These are phyloP conservation scores for Rhodotorula kratochvilovae DNA, from an alignment of 768 basidiomycete genomes.

Conservation along the genomic window DNA sequence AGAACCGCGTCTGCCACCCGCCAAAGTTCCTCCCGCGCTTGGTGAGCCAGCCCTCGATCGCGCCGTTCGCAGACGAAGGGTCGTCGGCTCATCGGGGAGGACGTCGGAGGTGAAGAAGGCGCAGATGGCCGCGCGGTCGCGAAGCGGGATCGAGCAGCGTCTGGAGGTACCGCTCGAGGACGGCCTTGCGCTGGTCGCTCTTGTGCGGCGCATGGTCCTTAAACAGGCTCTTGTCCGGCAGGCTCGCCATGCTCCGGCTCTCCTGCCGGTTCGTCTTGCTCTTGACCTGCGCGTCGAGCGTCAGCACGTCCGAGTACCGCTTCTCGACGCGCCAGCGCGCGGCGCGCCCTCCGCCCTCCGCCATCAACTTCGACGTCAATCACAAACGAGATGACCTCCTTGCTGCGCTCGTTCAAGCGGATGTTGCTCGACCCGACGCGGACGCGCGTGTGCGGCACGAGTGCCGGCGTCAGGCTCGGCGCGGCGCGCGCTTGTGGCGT, in stretches of 20 bases:
- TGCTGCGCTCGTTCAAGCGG: constrained; percentile 79
- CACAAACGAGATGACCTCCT: constrained; percentile 85
- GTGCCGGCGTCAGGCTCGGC: constrained; percentile 3
- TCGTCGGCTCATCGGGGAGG: constrained; percentile 64
- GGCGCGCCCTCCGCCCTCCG: too few species aligned
- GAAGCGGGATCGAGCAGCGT: constrained; percentile 75
- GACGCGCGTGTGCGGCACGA: constrained; percentile 64
- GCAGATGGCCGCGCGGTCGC: constrained; percentile 82
- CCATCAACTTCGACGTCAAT: constrained; percentile 55
- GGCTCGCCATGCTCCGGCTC: constrained; percentile 57
- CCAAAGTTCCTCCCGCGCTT: constrained; percentile 97
- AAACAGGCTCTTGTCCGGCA: constrained; percentile 93
- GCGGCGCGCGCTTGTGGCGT: background rate
- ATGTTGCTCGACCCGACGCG: constrained; percentile 72
- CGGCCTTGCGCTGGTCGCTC: constrained; percentile 87
- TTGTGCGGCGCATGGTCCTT: constrained; percentile 91
- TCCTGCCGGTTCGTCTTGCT: constrained; percentile 55
- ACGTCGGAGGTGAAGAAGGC: constrained; percentile 89
- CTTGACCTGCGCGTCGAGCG: constrained; percentile 73
- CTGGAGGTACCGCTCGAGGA: constrained; percentile 77
- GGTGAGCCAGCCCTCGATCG: constrained; percentile 65
- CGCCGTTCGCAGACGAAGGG: background rate
- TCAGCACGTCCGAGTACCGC: constrained; percentile 85
- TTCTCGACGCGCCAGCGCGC: constrained; percentile 72
- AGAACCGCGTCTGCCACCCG: constrained; percentile 87